Conservation (phyloP, 179 eudicot species). For the Patellifolia procumbens region DNA sequence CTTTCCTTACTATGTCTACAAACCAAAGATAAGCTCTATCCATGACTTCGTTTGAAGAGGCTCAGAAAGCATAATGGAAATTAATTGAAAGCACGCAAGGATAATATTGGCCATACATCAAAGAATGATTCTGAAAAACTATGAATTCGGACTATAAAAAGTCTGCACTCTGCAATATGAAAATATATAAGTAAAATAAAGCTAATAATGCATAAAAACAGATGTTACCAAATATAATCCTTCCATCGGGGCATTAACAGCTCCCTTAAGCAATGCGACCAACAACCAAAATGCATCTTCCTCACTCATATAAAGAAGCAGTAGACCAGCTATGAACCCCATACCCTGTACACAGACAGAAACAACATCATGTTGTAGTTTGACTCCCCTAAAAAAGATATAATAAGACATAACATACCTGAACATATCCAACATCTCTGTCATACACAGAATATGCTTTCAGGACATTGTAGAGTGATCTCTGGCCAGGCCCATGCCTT, state of each 20-base stretch:
- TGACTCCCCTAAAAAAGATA: slow-evolving; percentile 8
- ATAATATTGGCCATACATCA: not conserved
- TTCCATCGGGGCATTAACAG: slow-evolving; percentile 98
- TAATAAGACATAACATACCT: slow-evolving; percentile 49
- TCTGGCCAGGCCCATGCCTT: slow-evolving; percentile 99
- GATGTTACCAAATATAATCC: slow-evolving; percentile 79
- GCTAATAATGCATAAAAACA: not conserved
- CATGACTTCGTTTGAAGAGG: not conserved
- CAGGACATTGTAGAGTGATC: slow-evolving; percentile 95
- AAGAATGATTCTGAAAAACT: not conserved
- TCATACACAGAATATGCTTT: slow-evolving; percentile 99
- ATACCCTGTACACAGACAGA: slow-evolving; percentile 66
- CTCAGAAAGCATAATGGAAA: not conserved
- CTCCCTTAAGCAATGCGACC: slow-evolving; percentile 95
- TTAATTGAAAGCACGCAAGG: not conserved
- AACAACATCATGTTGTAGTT: slow-evolving; percentile 1
- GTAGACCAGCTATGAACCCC: slow-evolving; percentile 94
- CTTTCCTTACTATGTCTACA: not conserved
- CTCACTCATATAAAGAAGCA: slow-evolving; percentile 98
- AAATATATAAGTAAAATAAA: not conserved
- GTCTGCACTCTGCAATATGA: not conserved
- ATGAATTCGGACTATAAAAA: not conserved
- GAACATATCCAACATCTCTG: slow-evolving; percentile 98
- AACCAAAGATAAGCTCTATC: not conserved
- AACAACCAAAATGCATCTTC: slow-evolving; percentile 99